Evolutionary conservation across 2,329 filamentous ascomycete genomes (phyloP).

Genomic region (Westerdykella sp.): DNA sequence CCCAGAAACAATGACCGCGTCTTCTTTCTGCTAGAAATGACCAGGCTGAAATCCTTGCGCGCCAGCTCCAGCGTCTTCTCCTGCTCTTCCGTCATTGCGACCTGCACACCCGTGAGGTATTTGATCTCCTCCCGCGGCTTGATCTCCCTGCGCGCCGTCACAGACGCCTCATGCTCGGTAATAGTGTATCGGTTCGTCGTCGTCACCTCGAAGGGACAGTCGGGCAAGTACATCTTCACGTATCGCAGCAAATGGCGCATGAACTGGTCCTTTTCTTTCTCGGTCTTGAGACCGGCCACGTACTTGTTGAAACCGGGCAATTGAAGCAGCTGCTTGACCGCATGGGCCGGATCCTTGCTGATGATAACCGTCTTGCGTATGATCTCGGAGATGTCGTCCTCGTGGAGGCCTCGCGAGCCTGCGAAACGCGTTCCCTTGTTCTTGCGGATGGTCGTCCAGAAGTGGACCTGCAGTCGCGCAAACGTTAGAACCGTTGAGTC

Average conservation of each 20-base stretch:
- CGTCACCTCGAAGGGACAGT: slow-evolving; percentile 91
- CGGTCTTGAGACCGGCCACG: slow-evolving; percentile 58
- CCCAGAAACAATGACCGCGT: slow-evolving; percentile 88
- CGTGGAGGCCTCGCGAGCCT: slow-evolving; percentile 69
- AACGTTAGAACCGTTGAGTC: neutral
- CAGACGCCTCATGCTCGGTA: slow-evolving; percentile 77
- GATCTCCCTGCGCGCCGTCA: slow-evolving; percentile 75
- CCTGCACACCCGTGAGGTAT: slow-evolving; percentile 85
- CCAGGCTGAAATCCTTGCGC: slow-evolving; percentile 93
- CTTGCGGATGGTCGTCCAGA: slow-evolving; percentile 95
- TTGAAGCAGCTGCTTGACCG: slow-evolving; percentile 65
- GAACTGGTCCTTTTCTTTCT: slow-evolving; percentile 82
- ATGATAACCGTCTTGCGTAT: slow-evolving; percentile 64
- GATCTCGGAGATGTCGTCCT: slow-evolving; percentile 56
- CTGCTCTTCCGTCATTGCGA: slow-evolving; percentile 86
- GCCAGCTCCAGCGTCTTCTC: slow-evolving; percentile 71
- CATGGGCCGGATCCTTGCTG: slow-evolving; percentile 62
- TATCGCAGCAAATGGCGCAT: slow-evolving; percentile 80
- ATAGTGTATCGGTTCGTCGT: slow-evolving; percentile 95
- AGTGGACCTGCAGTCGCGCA: slow-evolving; percentile 63
- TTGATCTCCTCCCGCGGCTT: slow-evolving; percentile 79
- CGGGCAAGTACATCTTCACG: slow-evolving; percentile 83
- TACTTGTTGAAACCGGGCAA: slow-evolving; percentile 71
- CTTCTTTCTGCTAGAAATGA: slow-evolving; percentile 88
- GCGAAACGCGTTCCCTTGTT: slow-evolving; percentile 80